Percentiles rank a stretch among this genome's conserved stretches.
phyloP scores from a whole-genome alignment of 108 stramenopile species.

The Cyclotella sp. region DNA sequence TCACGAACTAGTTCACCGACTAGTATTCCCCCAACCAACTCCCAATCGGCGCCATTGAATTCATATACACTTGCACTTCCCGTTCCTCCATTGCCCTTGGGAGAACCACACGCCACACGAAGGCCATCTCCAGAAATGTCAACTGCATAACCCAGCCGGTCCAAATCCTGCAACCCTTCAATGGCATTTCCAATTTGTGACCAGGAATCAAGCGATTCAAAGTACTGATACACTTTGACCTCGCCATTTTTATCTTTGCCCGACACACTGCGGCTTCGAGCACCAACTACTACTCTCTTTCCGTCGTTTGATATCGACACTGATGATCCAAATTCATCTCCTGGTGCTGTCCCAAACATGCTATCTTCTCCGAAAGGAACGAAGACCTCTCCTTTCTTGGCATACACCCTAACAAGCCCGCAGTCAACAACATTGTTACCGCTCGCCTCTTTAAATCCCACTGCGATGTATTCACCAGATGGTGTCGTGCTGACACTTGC shows the following conservation, averaged over 20 bases:
- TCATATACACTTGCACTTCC: constrained; percentile 39
- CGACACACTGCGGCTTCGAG: constrained; percentile 28
- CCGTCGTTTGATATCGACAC: constrained; percentile 45
- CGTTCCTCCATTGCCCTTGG: constrained; percentile 32
- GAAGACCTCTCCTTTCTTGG: constrained; percentile 9
- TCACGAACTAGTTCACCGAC: constrained; percentile 15
- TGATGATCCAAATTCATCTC: constrained; percentile 43
- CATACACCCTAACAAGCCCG: constrained; percentile 39
- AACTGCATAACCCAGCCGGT: constrained; percentile 38
- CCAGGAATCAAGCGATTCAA: constrained; percentile 28
- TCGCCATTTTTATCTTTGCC: constrained; percentile 33
- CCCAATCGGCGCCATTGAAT: constrained; percentile 28
- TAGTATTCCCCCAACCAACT: constrained; percentile 10
- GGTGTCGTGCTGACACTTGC: constrained; percentile 27
- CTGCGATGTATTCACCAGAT: constrained; percentile 25
- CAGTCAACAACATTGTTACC: constrained; percentile 7
- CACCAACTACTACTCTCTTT: constrained; percentile 35
- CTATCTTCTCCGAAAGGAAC: constrained; percentile 30
- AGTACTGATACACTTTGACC: constrained; percentile 31
- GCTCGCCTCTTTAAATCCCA: constrained; percentile 32
- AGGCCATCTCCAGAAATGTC: constrained; percentile 38
- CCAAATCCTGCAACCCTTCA: constrained; percentile 34
- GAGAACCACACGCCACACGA: constrained; percentile 39
- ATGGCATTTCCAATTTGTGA: constrained; percentile 44
- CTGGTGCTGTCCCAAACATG: constrained; percentile 29